A percentile compares a stretch with the other conserved stretches of the same genome.
phyloP scores from a whole-genome alignment of 768 basidiomycete species.

The Plicaturopsis crispa region DNA sequence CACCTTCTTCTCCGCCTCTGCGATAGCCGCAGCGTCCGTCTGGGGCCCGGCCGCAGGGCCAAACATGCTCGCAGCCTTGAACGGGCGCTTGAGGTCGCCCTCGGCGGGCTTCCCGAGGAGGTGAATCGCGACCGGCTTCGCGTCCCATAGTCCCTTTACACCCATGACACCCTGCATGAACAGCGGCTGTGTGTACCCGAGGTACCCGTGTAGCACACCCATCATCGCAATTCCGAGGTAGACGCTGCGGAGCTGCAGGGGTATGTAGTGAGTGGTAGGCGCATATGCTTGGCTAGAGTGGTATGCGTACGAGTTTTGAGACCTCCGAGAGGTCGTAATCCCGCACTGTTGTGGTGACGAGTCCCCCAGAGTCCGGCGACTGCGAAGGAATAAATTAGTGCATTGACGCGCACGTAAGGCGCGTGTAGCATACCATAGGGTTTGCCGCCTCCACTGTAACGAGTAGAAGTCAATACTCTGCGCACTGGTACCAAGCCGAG shows the following conservation, averaged over 20 bases:
- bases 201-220: conserved; percentile 87
- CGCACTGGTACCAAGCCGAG: not conserved
- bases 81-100: conserved; percentile 87
- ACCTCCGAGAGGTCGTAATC: conserved; percentile 92
- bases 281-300: conserved; percentile 11
- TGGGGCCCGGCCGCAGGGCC: conserved; percentile 70
- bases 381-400: conserved; percentile 14
- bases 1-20: conserved; percentile 83
- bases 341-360: conserved; percentile 84
- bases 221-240: conserved; percentile 82
- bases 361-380: conserved; percentile 60
- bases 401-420: not conserved
- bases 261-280: not conserved
- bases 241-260: conserved; percentile 47
- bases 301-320: conserved; percentile 61
- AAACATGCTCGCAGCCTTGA: conserved; percentile 71
- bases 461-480: conserved; percentile 5
- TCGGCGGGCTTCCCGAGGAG: conserved; percentile 70
- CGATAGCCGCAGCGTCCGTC: conserved; percentile 80
- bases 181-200: conserved; percentile 93
- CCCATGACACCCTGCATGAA: conserved; percentile 96
- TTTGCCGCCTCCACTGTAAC: conserved; percentile 61
- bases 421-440: conserved; percentile 56
- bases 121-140: conserved; percentile 78
- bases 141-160: conserved; percentile 84